A percentile compares a stretch with the other conserved stretches of the same genome.
Evolutionary conservation across 2,329 filamentous ascomycete genomes (phyloP).

Genomic region (Trichocomaceae sp.): DNA sequence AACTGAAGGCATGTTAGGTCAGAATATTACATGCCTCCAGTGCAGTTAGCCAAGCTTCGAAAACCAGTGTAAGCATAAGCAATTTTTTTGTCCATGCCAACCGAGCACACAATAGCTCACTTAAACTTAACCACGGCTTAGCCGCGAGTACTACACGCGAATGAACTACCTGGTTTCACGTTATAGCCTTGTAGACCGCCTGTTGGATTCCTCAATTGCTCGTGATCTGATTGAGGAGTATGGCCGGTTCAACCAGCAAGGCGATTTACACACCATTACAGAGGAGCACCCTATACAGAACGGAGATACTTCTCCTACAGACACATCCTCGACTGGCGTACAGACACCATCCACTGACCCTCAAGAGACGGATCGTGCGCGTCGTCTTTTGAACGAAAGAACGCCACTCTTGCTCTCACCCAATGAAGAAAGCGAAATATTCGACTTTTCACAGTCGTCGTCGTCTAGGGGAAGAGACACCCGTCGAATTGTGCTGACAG

Average conservation of each 20-base stretch:
- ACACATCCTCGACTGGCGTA: not conserved
- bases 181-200: constrained; percentile 85
- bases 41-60: constrained; percentile 64
- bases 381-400: constrained; percentile 10
- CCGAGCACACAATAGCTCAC: not conserved
- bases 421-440: constrained; percentile 52
- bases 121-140: constrained; percentile 27
- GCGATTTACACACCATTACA: constrained; percentile 61
- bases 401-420: constrained; percentile 20
- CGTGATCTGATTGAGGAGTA: constrained; percentile 91
- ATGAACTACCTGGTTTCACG: constrained; percentile 85
- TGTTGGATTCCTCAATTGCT: constrained; percentile 87
- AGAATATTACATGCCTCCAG: constrained; percentile 75
- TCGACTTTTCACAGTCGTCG: constrained; percentile 29
- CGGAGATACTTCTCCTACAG: constrained; percentile 14
- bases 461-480: constrained; percentile 34
- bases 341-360: not conserved
- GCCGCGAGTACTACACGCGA: constrained; percentile 77
- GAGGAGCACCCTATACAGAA: constrained; percentile 51
- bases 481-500: constrained; percentile 70
- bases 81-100: not conserved
- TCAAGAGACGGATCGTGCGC: not conserved
- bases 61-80: constrained; percentile 55
- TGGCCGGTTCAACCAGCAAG: constrained; percentile 55
- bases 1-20: constrained; percentile 42